Base-by-base conservation (phyloP, 2,329 filamentous ascomycete species). In the Arthrobotrys iridis region DNA sequence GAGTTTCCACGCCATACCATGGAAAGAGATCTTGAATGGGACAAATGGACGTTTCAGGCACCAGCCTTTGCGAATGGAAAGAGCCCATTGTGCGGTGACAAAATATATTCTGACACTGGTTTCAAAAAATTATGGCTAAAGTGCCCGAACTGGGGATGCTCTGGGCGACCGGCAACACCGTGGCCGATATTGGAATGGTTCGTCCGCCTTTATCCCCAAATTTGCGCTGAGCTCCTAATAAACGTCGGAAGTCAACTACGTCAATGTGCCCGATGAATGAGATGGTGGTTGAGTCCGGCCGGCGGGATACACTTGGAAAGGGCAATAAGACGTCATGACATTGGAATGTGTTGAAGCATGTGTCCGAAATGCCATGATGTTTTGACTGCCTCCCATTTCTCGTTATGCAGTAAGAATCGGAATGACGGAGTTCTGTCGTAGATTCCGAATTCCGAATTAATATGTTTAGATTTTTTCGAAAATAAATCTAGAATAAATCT, bases 341-440 rank as follows among this genome's bases (percentile, higher is more conserved):
- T 46, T 26, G 55, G 70, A 74, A 74, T 74, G 70, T 67, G 70
- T 74, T 74, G 62, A 55, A 60, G 52, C 37, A 74, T 62, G 52
- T 30, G 26, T 24, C 8, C 3, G 40, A 43, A 59, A 57, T 65
- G 37, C 41, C 28, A 59, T 24, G 18, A 46, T 62, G 67, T 59
- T 55, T 66, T 55, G 43, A 30, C 50, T 48, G 45, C 37, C 28
- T 46, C 35, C 10, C 24, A n/a, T 28, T 50, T 22, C 50, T 22
- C 37, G 50, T 55, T 60, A 30, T 48, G 18, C 7, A 46, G 41
- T 52, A 35, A 45, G 62, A 74, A 28, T 46, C 33, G 68, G 68
- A 67, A 67, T 62, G 52, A 48, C 24, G 22, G 10, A 11, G 8
- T 35, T 48, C 41, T 40, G 15, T 28, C 15, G 24, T 48, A 64